These are phyloP conservation scores for Areca catechu DNA, from an alignment of 176 grass and related monocot genomes.

Conservation along the genomic window DNA sequence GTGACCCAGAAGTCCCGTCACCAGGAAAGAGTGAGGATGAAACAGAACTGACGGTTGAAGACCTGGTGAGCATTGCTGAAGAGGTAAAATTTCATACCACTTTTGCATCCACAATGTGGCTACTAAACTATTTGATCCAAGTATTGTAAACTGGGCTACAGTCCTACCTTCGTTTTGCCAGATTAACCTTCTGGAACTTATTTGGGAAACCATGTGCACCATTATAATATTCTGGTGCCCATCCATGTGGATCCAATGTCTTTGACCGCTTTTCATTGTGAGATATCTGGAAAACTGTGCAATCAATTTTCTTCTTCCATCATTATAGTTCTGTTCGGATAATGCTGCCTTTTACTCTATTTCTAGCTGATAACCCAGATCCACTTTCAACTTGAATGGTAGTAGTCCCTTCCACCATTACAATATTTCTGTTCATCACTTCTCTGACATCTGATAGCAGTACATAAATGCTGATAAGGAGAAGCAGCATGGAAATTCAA, in stretches of 20 bases:
- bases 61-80: slow-evolving; percentile 76
- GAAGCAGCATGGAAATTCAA: slow-evolving; percentile 22
- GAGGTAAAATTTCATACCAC: slow-evolving; percentile 35
- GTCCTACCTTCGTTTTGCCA: too few relatives aligned
- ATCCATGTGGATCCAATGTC: too few relatives aligned
- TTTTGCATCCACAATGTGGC: neutral
- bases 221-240: too few relatives aligned
- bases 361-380: too few relatives aligned
- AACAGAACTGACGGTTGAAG: slow-evolving; percentile 61
- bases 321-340: too few relatives aligned
- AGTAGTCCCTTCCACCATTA: neutral
- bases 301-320: too few relatives aligned
- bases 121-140: neutral
- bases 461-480: slow-evolving; percentile 59
- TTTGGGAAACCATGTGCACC: too few relatives aligned
- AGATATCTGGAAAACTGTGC: too few relatives aligned
- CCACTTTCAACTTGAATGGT: neutral
- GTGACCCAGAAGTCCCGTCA: slow-evolving; percentile 10
- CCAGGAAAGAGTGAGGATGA: slow-evolving; percentile 29
- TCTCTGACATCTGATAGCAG: slow-evolving; percentile 31
- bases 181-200: too few relatives aligned
- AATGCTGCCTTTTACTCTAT: too few relatives aligned
- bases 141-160: too few relatives aligned
- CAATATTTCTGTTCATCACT: slow-evolving; percentile 3
- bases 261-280: too few relatives aligned